These are phyloP conservation scores for Neoascochyta sp. DNA, from an alignment of 2,329 filamentous ascomycete genomes.

Conservation along the genomic window DNA sequence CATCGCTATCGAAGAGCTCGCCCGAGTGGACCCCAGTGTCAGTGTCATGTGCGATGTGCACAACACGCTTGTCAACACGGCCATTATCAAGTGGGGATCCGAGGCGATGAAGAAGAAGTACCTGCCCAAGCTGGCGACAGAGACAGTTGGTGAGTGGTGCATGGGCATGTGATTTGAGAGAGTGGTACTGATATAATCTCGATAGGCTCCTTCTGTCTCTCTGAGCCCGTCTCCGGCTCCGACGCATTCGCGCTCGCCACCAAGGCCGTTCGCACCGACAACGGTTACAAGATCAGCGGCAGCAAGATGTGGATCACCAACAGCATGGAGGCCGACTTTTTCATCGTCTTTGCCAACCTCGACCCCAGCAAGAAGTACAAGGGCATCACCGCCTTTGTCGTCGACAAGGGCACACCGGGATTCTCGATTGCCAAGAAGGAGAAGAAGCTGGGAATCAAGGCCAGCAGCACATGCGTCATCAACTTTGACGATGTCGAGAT, in stretches of 20 bases:
- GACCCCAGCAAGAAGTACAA: constrained; percentile 91
- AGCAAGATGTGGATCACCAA: constrained; percentile 99
- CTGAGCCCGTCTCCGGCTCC: constrained; percentile 86
- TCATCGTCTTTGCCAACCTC: constrained; percentile 97
- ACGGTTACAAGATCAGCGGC: constrained; percentile 82
- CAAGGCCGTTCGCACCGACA: constrained; percentile 76
- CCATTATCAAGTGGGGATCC: constrained; percentile 79
- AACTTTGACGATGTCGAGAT: constrained; percentile 96
- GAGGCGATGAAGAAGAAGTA: constrained; percentile 76
- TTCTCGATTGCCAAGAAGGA: constrained; percentile 99
- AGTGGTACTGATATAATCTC: no score
- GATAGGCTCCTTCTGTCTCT: constrained; percentile 88
- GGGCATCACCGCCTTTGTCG: constrained; percentile 92
- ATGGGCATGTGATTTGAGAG: no score
- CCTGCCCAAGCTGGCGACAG: constrained; percentile 83
- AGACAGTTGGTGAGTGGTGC: no score
- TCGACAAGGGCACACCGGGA: constrained; percentile 83
- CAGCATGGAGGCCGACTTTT: constrained; percentile 86
- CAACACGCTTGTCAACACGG: constrained; percentile 96
- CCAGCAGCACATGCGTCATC: constrained; percentile 92
- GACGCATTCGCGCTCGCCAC: constrained; percentile 95
- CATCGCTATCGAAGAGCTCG: constrained; percentile 94
- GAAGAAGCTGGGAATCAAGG: constrained; percentile 97
- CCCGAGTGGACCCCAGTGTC: constrained; percentile 88
- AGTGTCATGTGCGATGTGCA: constrained; percentile 95